phyloP scores from a whole-genome alignment of 2,329 filamentous ascomycete species.

The Talaromyces verruculosus region DNA sequence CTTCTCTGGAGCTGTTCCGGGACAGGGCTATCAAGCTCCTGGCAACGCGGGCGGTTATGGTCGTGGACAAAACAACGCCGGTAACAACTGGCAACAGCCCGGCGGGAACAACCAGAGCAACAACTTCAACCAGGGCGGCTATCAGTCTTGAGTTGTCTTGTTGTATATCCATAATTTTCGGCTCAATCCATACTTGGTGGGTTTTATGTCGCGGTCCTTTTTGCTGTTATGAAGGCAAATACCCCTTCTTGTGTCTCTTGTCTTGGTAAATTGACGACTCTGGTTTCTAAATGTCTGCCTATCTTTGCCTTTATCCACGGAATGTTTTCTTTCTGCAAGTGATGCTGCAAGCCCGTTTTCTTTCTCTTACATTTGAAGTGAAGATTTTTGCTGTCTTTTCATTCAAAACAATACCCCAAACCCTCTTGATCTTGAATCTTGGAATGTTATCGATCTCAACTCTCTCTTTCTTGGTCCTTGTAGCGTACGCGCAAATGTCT shows the following conservation, averaged over 20 bases:
- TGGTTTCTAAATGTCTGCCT: slow-evolving; percentile 27
- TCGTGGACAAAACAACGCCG: slow-evolving; percentile 63
- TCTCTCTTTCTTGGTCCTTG: slow-evolving; percentile 24
- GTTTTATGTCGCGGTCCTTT: slow-evolving; percentile 18
- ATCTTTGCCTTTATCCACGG: slow-evolving; percentile 24
- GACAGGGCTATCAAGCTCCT: slow-evolving; percentile 63
- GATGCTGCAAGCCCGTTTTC: slow-evolving; percentile 39
- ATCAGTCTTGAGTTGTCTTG: slow-evolving; percentile 52
- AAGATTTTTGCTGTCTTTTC: slow-evolving; percentile 44
- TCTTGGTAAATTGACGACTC: slow-evolving; percentile 25
- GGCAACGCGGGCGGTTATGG: slow-evolving; percentile 80
- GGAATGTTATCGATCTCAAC: slow-evolving; percentile 24
- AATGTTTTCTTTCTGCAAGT: slow-evolving; percentile 30
- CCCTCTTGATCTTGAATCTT: slow-evolving; percentile 32
- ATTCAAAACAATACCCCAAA: slow-evolving; percentile 44
- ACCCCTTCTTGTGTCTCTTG: slow-evolving; percentile 22
- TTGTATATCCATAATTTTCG: slow-evolving; percentile 19
- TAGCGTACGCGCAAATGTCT: slow-evolving; percentile 34
- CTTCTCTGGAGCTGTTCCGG: slow-evolving; percentile 46
- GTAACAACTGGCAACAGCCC: slow-evolving; percentile 55
- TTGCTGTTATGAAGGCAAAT: slow-evolving; percentile 24
- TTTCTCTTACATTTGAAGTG: slow-evolving; percentile 42
- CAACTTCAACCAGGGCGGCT: slow-evolving; percentile 60
- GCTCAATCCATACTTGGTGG: slow-evolving; percentile 16
- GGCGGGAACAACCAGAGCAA: slow-evolving; percentile 47